Conservation (phyloP, 1,284 basidiomycete genomes). For the Fistulinella cinereoalba region DNA sequence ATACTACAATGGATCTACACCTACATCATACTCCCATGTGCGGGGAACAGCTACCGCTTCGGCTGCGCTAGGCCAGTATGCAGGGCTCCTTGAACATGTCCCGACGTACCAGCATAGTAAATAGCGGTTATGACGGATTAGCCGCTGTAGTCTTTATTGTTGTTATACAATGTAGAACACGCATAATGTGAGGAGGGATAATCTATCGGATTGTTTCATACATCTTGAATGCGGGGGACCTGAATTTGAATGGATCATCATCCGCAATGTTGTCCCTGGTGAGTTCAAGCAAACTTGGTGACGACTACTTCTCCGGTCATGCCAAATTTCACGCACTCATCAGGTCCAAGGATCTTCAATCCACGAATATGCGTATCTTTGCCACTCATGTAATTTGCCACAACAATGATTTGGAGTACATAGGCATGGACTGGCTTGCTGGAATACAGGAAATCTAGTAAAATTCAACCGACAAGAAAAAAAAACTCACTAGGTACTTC, state of each 20-base stretch:
- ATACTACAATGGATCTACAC: conserved; percentile 30
- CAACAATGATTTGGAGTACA: conserved; percentile 86
- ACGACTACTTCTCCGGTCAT: neutral
- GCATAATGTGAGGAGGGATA: conserved; percentile 22
- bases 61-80: conserved; percentile 24
- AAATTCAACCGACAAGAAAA: neutral
- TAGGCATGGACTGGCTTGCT: conserved; percentile 89
- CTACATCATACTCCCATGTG: conserved; percentile 29
- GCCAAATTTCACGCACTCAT: conserved; percentile 56
- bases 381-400: conserved; percentile 96
- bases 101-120: conserved; percentile 32
- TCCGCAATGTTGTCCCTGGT: conserved; percentile 45
- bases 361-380: conserved; percentile 98
- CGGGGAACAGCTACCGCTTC: conserved; percentile 21
- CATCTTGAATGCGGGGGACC: conserved; percentile 64
- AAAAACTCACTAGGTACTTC: conserved; percentile 57
- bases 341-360: conserved; percentile 80
- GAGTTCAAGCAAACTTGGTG: neutral
- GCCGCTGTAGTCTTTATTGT: no score
- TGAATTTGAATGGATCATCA: conserved; percentile 70
- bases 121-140: no score
- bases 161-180: conserved; percentile 30
- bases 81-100: conserved; percentile 29
- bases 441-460: conserved; percentile 3
- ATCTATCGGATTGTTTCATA: conserved; percentile 72